These are phyloP conservation scores for Capronia coronata DNA, from an alignment of 2,329 filamentous ascomycete species.

Conservation along the genomic window DNA sequence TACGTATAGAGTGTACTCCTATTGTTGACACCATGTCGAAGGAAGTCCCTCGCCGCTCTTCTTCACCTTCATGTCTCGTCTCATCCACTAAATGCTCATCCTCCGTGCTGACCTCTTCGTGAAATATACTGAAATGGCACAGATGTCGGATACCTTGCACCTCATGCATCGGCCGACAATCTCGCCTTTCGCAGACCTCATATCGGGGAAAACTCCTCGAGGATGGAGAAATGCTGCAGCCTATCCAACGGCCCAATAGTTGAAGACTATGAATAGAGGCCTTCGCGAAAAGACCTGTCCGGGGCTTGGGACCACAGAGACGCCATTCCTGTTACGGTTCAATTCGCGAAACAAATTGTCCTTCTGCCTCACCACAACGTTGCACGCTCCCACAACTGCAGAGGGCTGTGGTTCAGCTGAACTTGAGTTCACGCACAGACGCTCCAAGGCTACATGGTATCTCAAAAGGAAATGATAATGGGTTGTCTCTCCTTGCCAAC, in stretches of 20 bases:
- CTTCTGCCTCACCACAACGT: not conserved
- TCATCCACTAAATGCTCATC: too few relatives aligned
- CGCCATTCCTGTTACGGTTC: slow-evolving; percentile 8
- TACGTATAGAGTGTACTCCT: too few relatives aligned
- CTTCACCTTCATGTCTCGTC: too few relatives aligned
- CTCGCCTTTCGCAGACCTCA: not conserved
- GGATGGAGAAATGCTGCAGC: too few relatives aligned
- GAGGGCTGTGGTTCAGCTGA: not conserved
- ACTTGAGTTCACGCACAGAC: too few relatives aligned
- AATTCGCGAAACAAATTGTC: slow-evolving; percentile 1
- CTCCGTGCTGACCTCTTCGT: not conserved
- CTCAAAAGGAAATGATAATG: not conserved
- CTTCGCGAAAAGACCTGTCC: not conserved
- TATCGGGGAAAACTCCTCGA: too few relatives aligned
- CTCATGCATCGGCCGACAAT: not conserved
- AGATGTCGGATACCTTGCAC: not conserved
- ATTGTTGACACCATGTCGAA: too few relatives aligned
- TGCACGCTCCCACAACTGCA: not conserved
- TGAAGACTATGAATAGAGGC: not conserved
- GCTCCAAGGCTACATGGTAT: not conserved
- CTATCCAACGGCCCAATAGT: not conserved
- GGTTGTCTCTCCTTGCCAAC: not conserved
- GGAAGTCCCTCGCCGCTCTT: too few relatives aligned
- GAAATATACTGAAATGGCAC: not conserved
- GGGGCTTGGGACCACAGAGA: not conserved